Evolutionary conservation across 352 stramenopile genomes (phyloP).

Genomic region (Pythium brassicae): DNA sequence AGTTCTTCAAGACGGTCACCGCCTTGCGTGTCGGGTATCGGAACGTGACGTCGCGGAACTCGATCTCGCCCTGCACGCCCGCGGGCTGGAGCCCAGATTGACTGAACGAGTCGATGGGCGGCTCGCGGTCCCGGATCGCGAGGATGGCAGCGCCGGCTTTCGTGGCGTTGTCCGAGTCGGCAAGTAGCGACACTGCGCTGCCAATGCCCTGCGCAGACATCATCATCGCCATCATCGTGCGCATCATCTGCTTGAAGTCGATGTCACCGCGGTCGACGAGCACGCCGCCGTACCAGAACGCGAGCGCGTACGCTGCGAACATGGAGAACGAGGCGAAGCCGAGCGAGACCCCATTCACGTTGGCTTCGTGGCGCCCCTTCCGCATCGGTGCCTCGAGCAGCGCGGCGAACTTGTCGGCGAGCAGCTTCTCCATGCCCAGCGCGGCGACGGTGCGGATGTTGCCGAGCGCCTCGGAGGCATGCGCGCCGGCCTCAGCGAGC

Average conservation of each 20-base stretch:
- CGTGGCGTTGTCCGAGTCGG: constrained; percentile 34
- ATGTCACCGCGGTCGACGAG: constrained; percentile 35
- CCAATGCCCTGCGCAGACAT: constrained; percentile 39
- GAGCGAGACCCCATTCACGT: constrained; percentile 30
- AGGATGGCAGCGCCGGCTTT: constrained; percentile 5
- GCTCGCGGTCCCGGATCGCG: background rate
- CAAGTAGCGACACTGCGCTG: constrained; percentile 19
- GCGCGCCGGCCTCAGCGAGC: constrained; percentile 27
- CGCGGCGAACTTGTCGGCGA: constrained; percentile 23
- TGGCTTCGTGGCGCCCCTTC: constrained; percentile 13
- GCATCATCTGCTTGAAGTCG: constrained; percentile 36
- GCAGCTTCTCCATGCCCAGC: constrained; percentile 29
- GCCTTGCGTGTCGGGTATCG: constrained; percentile 19
- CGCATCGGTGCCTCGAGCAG: constrained; percentile 22
- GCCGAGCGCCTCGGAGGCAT: constrained; percentile 39
- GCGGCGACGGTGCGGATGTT: constrained; percentile 35
- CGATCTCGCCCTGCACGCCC: constrained; percentile 13
- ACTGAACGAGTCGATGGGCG: constrained; percentile 10
- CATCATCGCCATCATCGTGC: constrained; percentile 48
- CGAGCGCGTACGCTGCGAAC: constrained; percentile 37
- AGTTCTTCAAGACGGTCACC: constrained; percentile 14
- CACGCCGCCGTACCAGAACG: constrained; percentile 53
- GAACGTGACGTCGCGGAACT: constrained; percentile 20
- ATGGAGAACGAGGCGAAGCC: constrained; percentile 64
- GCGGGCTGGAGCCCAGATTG: background rate